Evolutionary conservation across 2,329 filamentous ascomycete species (phyloP).

Genomic region (Emergomyces pasteurianus): DNA sequence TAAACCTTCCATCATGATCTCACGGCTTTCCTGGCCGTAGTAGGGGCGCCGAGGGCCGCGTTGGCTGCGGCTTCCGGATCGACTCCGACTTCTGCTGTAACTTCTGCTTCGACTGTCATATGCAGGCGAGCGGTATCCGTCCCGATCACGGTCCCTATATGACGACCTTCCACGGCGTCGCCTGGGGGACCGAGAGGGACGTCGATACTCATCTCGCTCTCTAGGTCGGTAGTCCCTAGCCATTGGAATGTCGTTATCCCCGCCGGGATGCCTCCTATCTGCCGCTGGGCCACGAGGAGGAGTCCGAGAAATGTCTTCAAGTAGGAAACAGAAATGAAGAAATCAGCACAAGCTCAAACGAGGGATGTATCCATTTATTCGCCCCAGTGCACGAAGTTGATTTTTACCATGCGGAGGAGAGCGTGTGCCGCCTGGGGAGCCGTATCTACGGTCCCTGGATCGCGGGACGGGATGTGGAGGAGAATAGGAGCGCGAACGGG

Average conservation of each 20-base stretch:
- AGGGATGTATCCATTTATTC: conserved; percentile 12
- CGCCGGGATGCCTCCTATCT: conserved; percentile 21
- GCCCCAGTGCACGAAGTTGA: conserved; percentile 14
- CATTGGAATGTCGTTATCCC: conserved; percentile 21
- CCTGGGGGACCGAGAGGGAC: conserved; percentile 24
- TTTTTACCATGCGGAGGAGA: conserved; percentile 36
- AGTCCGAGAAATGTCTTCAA: conserved; percentile 27
- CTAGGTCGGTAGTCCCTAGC: conserved; percentile 21
- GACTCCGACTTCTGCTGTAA: conserved; percentile 19
- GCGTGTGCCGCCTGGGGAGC: conserved; percentile 31
- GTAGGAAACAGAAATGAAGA: conserved; percentile 12
- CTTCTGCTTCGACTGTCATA: conserved; percentile 27
- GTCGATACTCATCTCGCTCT: conserved; percentile 25
- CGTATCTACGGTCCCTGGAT: conserved; percentile 19
- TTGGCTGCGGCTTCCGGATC: conserved; percentile 21
- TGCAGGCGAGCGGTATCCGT: conserved; percentile 33
- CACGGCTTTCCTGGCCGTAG: conserved; percentile 34
- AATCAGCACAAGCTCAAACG: conserved; percentile 27
- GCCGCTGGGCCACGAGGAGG: conserved; percentile 25
- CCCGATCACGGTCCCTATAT: conserved; percentile 36
- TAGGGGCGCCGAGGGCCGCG: conserved; percentile 27
- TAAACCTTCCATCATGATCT: conserved; percentile 40
- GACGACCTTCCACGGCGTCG: conserved; percentile 24
- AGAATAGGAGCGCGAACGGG: conserved; percentile 26
- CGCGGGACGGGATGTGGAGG: conserved; percentile 6